Conservation (phyloP, 129 eudicot genomes). For the Tagetes patula region DNA sequence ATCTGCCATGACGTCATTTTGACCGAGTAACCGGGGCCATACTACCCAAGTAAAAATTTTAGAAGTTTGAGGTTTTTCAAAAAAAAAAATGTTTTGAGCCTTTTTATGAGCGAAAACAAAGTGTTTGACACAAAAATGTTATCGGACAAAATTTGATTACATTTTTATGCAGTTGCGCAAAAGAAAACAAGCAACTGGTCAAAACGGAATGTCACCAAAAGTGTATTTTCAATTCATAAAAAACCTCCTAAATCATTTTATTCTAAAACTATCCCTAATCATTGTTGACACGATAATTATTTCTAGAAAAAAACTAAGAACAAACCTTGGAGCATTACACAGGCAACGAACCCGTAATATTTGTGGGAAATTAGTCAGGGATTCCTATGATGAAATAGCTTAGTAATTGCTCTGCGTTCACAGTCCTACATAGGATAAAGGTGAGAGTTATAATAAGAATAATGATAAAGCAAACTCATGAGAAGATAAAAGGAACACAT, state of each 20-base stretch:
- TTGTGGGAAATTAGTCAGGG: slow-evolving; percentile 25
- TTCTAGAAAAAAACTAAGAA: background rate
- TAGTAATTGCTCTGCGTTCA: slow-evolving; percentile 79
- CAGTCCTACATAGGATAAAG: slow-evolving; percentile 60
- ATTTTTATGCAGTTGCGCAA: background rate
- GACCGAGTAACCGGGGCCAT: background rate
- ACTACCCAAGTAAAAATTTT: background rate
- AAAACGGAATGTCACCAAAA: background rate
- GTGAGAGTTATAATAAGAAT: background rate
- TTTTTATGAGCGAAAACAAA: background rate
- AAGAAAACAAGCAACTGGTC: background rate
- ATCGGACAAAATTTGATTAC: background rate
- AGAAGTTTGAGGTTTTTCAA: background rate
- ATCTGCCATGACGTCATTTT: background rate
- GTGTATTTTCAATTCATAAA: background rate
- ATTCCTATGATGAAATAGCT: slow-evolving; percentile 80
- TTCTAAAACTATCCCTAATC: background rate
- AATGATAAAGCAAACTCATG: background rate
- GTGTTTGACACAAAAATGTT: background rate
- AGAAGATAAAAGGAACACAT: background rate
- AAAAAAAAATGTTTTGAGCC: background rate
- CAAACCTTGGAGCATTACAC: slow-evolving; percentile 26
- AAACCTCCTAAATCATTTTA: slow-evolving; percentile 1
- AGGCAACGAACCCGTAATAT: slow-evolving; percentile 3
- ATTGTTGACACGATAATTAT: background rate